A percentile compares a stretch with the other conserved stretches of the same genome.
Evolutionary conservation across 805 yeast genomes (phyloP).

Genomic region (Pichia californica): DNA sequence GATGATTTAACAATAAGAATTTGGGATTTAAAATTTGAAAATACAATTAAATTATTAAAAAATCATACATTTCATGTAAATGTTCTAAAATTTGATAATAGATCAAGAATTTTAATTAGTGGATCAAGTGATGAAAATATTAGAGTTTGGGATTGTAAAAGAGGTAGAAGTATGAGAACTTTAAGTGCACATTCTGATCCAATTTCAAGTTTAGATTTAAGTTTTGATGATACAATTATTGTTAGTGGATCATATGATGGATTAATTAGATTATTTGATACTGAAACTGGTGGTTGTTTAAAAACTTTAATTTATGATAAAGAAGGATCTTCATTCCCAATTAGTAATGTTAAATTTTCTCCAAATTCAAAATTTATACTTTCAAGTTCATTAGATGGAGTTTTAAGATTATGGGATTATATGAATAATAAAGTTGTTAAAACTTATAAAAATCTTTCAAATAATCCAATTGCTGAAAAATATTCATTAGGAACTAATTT

Average conservation of each 20-base stretch:
- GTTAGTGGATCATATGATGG: conserved; percentile 91
- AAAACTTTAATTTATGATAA: conserved; percentile 82
- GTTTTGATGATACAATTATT: conserved; percentile 74
- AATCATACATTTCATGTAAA: conserved; percentile 88
- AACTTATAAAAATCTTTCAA: conserved; percentile 35
- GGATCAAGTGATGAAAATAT: conserved; percentile 91
- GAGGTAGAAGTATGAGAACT: conserved; percentile 67
- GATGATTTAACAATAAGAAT: conserved; percentile 78
- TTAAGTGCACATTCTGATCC: conserved; percentile 93
- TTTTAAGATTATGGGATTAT: conserved; percentile 78
- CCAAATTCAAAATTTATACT: conserved; percentile 77
- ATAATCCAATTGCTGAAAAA: conserved; percentile 39
- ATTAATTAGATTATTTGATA: conserved; percentile 78
- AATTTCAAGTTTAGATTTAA: conserved; percentile 65
- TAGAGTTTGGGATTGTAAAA: conserved; percentile 77
- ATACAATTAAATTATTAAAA: conserved; percentile 43
- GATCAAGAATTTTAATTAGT: conserved; percentile 72
- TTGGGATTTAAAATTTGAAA: conserved; percentile 54
- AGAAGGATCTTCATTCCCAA: conserved; percentile 68
- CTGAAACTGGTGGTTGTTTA: conserved; percentile 84
- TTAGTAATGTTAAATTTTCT: conserved; percentile 63
- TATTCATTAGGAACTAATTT: conserved; percentile 50
- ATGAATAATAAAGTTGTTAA: conserved; percentile 74
- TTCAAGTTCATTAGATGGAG: conserved; percentile 77
- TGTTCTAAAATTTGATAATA: conserved; percentile 57